Evolutionary conservation across 352 stramenopile species (phyloP).

Genomic region (Thalassiosira delicatula): DNA sequence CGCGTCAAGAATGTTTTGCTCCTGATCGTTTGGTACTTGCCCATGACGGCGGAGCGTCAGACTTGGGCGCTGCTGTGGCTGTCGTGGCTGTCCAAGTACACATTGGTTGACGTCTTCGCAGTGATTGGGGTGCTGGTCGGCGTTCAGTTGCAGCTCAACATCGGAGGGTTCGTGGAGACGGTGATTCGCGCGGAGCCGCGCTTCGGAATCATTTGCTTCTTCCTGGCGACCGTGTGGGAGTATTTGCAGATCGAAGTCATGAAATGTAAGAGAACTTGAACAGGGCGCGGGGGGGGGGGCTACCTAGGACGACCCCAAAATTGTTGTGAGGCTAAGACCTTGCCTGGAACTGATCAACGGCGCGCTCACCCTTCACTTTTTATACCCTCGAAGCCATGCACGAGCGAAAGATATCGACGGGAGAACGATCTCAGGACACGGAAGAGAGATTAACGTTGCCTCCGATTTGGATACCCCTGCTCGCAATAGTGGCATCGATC

Average conservation of each 20-base stretch:
- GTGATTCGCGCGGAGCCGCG: constrained; percentile 56
- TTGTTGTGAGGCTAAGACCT: too few relatives aligned
- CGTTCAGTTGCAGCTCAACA: constrained; percentile 60
- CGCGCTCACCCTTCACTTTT: too few relatives aligned
- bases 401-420: too few relatives aligned
- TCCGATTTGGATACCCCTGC: constrained; percentile 24
- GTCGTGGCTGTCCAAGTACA: constrained; percentile 60
- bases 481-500: constrained; percentile 20
- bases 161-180: constrained; percentile 49
- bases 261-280: too few relatives aligned
- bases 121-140: constrained; percentile 62
- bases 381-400: too few relatives aligned
- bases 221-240: constrained; percentile 66
- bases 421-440: too few relatives aligned
- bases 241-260: constrained; percentile 65
- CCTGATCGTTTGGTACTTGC: constrained; percentile 59
- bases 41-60: constrained; percentile 19
- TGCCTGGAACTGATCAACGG: not conserved
- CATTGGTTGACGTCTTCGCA: constrained; percentile 67
- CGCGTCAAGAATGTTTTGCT: constrained; percentile 65
- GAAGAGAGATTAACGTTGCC: constrained; percentile 16
- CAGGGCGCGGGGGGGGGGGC: too few relatives aligned
- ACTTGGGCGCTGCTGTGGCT: constrained; percentile 54
- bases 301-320: constrained; percentile 40
- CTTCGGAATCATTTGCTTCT: constrained; percentile 64